A percentile compares a stretch with the other conserved stretches of the same genome.
Conservation (phyloP, 371 early-diverging fungal genomes). For the Smittium mucronatum region DNA sequence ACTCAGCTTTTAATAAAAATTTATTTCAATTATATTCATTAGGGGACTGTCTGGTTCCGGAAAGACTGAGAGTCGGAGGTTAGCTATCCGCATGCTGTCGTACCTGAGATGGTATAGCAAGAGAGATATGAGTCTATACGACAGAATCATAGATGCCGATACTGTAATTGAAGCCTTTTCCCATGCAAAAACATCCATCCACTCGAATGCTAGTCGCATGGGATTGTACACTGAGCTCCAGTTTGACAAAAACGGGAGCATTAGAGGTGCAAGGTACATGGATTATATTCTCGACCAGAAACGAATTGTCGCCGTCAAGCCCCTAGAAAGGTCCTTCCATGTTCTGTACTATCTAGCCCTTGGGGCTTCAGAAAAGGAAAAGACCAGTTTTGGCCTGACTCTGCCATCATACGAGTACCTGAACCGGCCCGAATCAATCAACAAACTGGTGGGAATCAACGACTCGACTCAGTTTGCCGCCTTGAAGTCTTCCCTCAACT, state of each 20-base stretch:
- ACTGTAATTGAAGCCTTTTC: conserved; percentile 70
- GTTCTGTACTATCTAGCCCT: conserved; percentile 74
- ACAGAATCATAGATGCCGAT: conserved; percentile 55
- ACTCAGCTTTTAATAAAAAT: neutral
- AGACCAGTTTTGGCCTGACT: neutral
- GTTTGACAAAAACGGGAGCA: conserved; percentile 69
- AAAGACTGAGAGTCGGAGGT: conserved; percentile 57
- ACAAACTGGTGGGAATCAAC: conserved; percentile 32
- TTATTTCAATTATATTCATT: conserved; percentile 10
- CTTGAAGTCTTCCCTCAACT: conserved; percentile 58
- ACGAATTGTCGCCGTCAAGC: conserved; percentile 46
- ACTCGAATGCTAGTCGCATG: conserved; percentile 73
- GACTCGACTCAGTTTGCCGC: conserved; percentile 48
- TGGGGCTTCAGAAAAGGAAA: conserved; percentile 36
- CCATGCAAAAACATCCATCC: conserved; percentile 54
- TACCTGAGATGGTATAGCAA: conserved; percentile 55
- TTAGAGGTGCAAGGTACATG: conserved; percentile 71
- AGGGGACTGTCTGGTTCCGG: conserved; percentile 89
- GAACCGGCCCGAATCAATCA: conserved; percentile 34
- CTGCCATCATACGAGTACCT: conserved; percentile 24
- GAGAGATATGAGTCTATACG: conserved; percentile 67
- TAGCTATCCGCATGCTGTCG: conserved; percentile 50
- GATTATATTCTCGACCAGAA: conserved; percentile 78
- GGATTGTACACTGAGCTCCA: conserved; percentile 74
- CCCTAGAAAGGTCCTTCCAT: conserved; percentile 75